Percentiles rank a stretch among this genome's conserved stretches.
Conservation (phyloP, 1,284 basidiomycete species). For the Ustilago crameri region DNA sequence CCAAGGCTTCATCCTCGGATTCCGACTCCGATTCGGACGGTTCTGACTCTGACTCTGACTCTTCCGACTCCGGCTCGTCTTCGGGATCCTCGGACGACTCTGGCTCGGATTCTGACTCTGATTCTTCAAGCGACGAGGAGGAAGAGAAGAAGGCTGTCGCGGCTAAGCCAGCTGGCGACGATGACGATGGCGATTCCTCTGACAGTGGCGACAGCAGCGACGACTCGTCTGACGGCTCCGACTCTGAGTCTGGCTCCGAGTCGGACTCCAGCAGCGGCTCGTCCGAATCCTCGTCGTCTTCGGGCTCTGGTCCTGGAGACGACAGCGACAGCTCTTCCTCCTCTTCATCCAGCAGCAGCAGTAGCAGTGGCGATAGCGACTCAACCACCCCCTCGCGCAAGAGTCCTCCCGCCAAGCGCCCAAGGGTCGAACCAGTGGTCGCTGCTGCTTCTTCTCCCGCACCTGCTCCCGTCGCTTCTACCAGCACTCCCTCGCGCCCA, state of each 20-base stretch:
- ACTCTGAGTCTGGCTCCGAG: conserved; percentile 7
- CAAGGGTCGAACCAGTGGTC: conserved; percentile 10
- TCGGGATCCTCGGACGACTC: background rate
- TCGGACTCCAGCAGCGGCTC: conserved; percentile 19
- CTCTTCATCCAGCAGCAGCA: conserved; percentile 21
- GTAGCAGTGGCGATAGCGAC: conserved; percentile 20
- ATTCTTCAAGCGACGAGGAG: conserved; percentile 17
- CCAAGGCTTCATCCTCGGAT: conserved; percentile 6
- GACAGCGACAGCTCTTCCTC: conserved; percentile 21
- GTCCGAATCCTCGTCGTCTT: background rate
- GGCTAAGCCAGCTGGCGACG: conserved; percentile 3
- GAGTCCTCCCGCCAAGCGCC: conserved; percentile 43
- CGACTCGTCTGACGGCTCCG: conserved; percentile 9
- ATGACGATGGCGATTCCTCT: conserved; percentile 19
- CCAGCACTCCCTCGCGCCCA: conserved; percentile 10
- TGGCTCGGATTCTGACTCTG: background rate
- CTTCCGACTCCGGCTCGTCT: conserved; percentile 4
- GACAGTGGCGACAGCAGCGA: conserved; percentile 10
- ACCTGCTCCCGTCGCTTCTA: conserved; percentile 8
- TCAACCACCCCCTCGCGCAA: conserved; percentile 22
- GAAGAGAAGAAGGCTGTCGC: conserved; percentile 5
- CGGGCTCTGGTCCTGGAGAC: conserved; percentile 1
- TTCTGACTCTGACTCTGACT: conserved; percentile 27
- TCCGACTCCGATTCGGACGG: conserved; percentile 18
- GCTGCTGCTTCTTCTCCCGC: conserved; percentile 6